A percentile compares a stretch with the other conserved stretches of the same genome.
These are phyloP conservation scores for Lepidium africanum DNA, from an alignment of 345 rosid species.

Conservation along the genomic window DNA sequence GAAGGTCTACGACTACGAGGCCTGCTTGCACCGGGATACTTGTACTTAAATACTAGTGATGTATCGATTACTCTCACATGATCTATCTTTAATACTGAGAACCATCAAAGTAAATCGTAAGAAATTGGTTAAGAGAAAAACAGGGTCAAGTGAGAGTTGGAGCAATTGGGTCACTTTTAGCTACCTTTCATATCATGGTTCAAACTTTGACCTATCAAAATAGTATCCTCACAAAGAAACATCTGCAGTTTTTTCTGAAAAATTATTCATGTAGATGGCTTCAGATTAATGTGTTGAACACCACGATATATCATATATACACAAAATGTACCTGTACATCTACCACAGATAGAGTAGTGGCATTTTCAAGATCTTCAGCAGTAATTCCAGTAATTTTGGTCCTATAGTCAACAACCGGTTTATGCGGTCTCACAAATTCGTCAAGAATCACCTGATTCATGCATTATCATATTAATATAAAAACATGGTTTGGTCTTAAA, in stretches of 20 bases:
- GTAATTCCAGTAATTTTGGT: slow-evolving; percentile 64
- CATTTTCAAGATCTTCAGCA: slow-evolving; percentile 45
- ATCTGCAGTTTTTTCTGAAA: slow-evolving; percentile 55
- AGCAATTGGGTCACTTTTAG: background rate
- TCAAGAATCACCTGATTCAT: slow-evolving; percentile 57
- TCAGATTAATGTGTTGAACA: background rate
- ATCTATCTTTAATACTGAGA: slow-evolving; percentile 61
- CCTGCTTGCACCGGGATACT: slow-evolving; percentile 23
- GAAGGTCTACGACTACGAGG: slow-evolving; percentile 38
- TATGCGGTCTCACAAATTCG: slow-evolving; percentile 53
- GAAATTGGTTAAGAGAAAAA: background rate
- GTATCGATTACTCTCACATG: slow-evolving; percentile 77
- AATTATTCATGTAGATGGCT: background rate
- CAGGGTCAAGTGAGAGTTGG: background rate
- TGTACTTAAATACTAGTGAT: slow-evolving; percentile 52
- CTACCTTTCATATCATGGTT: slow-evolving; percentile 60
- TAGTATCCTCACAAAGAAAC: slow-evolving; percentile 47
- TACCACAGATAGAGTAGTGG: slow-evolving; percentile 34
- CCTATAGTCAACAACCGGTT: slow-evolving; percentile 59
- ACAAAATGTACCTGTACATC: slow-evolving; percentile 36
- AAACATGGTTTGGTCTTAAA: background rate
- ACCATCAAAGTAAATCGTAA: slow-evolving; percentile 15
- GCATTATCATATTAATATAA: background rate
- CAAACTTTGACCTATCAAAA: slow-evolving; percentile 71
- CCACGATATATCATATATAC: background rate